Evolutionary conservation across 176 grass and related monocot genomes (phyloP).

Genomic region (Triticum dicoccoides): DNA sequence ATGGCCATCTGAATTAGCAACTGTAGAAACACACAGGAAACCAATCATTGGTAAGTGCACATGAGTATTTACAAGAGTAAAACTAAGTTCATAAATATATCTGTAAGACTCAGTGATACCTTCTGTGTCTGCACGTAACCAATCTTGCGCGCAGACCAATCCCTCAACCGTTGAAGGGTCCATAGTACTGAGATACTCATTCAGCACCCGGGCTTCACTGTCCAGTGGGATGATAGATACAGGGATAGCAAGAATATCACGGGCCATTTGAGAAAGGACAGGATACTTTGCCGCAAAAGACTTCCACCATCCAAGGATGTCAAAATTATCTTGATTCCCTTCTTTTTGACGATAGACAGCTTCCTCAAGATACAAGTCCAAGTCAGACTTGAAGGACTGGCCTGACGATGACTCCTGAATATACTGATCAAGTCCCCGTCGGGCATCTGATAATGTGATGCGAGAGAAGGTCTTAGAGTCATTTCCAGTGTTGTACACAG

Average conservation of each 20-base stretch:
- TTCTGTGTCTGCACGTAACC: constrained; percentile 73
- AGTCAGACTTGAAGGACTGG: constrained; percentile 83
- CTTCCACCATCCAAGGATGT: constrained; percentile 96
- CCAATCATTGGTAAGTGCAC: background rate
- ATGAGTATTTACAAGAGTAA: constrained; percentile 13
- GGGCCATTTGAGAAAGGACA: constrained; percentile 87
- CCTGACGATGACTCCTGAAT: constrained; percentile 92
- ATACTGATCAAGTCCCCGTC: constrained; percentile 94
- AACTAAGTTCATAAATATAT: background rate
- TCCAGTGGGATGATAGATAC: constrained; percentile 79
- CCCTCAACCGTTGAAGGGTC: constrained; percentile 73
- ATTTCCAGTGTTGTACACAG: constrained; percentile 56
- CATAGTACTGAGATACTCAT: constrained; percentile 89
- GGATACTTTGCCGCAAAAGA: constrained; percentile 97
- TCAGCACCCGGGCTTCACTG: constrained; percentile 70
- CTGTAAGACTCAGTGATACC: constrained; percentile 39
- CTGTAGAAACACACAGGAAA: constrained; percentile 39
- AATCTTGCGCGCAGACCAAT: constrained; percentile 93
- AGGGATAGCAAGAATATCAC: constrained; percentile 85
- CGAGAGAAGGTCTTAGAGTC: constrained; percentile 82
- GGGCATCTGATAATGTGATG: constrained; percentile 93
- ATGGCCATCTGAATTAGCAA: constrained; percentile 27
- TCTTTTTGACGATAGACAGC: constrained; percentile 83
- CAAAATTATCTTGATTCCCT: constrained; percentile 77
- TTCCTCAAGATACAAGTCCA: constrained; percentile 98